phyloP scores from a whole-genome alignment of 805 yeast species.

The Candida coleopterorum region DNA sequence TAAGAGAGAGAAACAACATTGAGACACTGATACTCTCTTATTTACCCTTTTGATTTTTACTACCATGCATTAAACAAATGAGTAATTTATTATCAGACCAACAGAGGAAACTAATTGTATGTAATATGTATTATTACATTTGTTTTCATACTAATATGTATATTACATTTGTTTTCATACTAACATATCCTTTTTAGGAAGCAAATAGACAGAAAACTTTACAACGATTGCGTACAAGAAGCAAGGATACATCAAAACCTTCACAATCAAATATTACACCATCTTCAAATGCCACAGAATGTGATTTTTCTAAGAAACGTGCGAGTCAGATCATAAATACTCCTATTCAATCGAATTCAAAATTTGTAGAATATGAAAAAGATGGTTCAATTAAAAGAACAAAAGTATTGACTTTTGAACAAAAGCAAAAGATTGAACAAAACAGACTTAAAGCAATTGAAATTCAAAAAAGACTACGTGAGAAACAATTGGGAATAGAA shows the following conservation, averaged over 20 bases:
- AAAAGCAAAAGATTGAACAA: conserved; percentile 42
- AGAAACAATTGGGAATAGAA: conserved; percentile 35
- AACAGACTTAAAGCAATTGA: conserved; percentile 54
- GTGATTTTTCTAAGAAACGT: conserved; percentile 3
- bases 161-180: not conserved
- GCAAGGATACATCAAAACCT: too few species aligned
- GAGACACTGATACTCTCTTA: too few species aligned
- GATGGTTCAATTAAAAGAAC: conserved; percentile 16
- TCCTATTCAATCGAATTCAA: conserved; percentile 7
- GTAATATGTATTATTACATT: conserved; percentile 12
- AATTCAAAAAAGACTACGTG: conserved; percentile 22
- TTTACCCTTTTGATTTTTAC: too few species aligned
- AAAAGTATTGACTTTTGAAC: conserved; percentile 44
- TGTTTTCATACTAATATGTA: too few species aligned
- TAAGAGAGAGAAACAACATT: too few species aligned
- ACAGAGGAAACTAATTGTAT: conserved; percentile 31
- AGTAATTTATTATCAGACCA: conserved; percentile 27
- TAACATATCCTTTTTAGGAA: conserved; percentile 36
- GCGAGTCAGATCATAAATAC: conserved; percentile 8
- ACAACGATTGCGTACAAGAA: conserved; percentile 43
- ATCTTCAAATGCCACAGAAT: not conserved
- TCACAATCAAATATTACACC: not conserved
- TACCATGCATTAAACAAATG: too few species aligned
- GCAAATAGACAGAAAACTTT: conserved; percentile 60
- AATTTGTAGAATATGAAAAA: conserved; percentile 8